Evolutionary conservation across 345 rosid genomes (phyloP), one percentile per base, ranked within the genome.

Genomic region (Lagerstroemia speciosa): DNA sequence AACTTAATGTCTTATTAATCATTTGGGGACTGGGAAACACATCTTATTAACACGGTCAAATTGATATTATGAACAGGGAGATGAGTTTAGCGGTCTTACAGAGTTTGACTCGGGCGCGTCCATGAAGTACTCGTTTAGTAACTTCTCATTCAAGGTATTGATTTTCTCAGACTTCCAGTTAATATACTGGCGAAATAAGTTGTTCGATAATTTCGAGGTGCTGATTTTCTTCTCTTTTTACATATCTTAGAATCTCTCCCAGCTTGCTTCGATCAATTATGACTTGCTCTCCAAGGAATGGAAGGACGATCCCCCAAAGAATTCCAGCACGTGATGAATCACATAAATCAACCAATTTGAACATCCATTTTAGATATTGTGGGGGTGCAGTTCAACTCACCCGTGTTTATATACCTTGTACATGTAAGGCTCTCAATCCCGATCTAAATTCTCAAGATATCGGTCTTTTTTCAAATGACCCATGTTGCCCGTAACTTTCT

Each of bases 211-310:
- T 6, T 24, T 24, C n/a, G 2, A 8, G 5, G 3, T 9, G 24
- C 61, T 12, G 30, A 9, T 24, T 24, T 26, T n/a, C 31, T 55
- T 24, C 14, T 30, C 20, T 3, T 52, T 27, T 58, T 10, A 8
- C 20, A 29, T 58, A 17, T 31, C 37, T 64, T 64, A 95, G 99
- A 95, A 95, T 78, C 92, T 95, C 32, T 90, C 99, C 38, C 94
- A 92, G 87, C 89, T 92, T 34, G 99, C 98, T 66, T 95, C 97
- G 19, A 95, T 95, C 83, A 95, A 95, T 86, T 92, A 90, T 31
- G 98, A 95, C 81, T 88, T 95, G 78, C 89, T 95, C 64, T 90
- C 99, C 2, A 92, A 92, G 82, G 99, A 97, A 67, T 92, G 81
- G 90, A 95, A 90, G 84, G 99, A 95, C 41, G 94, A 88, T 55